These are phyloP conservation scores for Rhododendron griersonianum DNA, from an alignment of 148 eudicot genomes.

Conservation along the genomic window DNA sequence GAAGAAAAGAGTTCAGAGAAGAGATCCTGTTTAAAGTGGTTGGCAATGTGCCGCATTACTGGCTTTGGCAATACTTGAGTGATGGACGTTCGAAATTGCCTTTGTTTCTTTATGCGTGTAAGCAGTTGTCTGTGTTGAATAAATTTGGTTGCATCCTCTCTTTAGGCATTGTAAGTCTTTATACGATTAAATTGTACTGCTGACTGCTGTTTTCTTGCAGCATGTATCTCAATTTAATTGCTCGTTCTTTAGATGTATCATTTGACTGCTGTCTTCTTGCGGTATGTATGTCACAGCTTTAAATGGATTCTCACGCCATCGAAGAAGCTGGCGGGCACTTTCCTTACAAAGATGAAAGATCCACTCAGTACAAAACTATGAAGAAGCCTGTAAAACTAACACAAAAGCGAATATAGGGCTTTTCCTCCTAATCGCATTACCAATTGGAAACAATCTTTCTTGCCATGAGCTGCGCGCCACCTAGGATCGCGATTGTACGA, in stretches of 20 bases:
- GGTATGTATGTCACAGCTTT: too few relatives aligned
- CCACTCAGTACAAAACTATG: too few relatives aligned
- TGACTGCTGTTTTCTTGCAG: not conserved
- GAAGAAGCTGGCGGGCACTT: too few relatives aligned
- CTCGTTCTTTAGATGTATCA: not conserved
- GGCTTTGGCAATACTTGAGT: not conserved
- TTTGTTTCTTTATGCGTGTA: not conserved
- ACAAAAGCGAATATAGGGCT: too few relatives aligned
- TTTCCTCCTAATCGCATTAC: too few relatives aligned
- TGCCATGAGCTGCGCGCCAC: too few relatives aligned
- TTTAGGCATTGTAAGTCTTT: not conserved
- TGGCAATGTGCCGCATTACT: not conserved
- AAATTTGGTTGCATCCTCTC: not conserved
- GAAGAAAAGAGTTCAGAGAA: constrained; percentile 32
- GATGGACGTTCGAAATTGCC: not conserved
- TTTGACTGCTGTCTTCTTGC: not conserved
- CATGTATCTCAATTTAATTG: not conserved
- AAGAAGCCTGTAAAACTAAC: too few relatives aligned
- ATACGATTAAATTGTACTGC: not conserved
- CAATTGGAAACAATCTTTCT: too few relatives aligned
- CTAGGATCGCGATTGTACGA: not conserved
- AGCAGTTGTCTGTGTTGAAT: not conserved
- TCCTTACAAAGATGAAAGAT: too few relatives aligned
- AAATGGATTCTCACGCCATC: too few relatives aligned
- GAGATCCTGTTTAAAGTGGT: constrained; percentile 14